These are phyloP conservation scores for Samsoniella hepiali DNA, from an alignment of 2,329 filamentous ascomycete genomes.

Conservation along the genomic window DNA sequence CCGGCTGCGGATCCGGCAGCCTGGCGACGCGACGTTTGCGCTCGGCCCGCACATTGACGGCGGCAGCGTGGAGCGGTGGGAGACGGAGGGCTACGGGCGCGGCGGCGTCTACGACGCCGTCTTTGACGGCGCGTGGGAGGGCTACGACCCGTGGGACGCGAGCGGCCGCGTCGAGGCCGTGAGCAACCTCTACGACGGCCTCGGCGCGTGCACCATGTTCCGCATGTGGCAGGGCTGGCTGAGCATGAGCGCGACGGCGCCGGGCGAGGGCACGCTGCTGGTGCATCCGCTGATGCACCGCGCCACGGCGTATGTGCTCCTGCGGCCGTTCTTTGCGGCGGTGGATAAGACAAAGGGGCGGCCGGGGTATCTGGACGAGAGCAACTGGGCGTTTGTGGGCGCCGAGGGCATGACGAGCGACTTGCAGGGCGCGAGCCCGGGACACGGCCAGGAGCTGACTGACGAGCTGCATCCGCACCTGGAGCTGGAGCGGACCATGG, in stretches of 20 bases:
- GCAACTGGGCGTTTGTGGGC: slow-evolving; percentile 59
- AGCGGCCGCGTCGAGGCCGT: slow-evolving; percentile 64
- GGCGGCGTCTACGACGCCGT: slow-evolving; percentile 70
- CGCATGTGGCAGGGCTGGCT: slow-evolving; percentile 91
- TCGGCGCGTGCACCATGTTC: slow-evolving; percentile 81
- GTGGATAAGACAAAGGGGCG: slow-evolving; percentile 19
- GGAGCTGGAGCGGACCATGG: slow-evolving; percentile 63
- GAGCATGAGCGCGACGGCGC: slow-evolving; percentile 68
- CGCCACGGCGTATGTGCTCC: slow-evolving; percentile 74
- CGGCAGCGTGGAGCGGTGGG: slow-evolving; percentile 73
- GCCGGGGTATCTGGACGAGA: slow-evolving; percentile 43
- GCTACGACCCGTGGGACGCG: slow-evolving; percentile 79
- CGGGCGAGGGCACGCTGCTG: slow-evolving; percentile 73
- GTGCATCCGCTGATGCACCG: slow-evolving; percentile 76
- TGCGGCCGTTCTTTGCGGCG: slow-evolving; percentile 77
- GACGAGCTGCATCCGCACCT: slow-evolving; percentile 70
- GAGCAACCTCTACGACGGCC: slow-evolving; percentile 74
- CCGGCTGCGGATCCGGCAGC: slow-evolving; percentile 66
- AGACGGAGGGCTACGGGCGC: slow-evolving; percentile 62
- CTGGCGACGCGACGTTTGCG: slow-evolving; percentile 67
- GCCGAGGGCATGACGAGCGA: slow-evolving; percentile 46
- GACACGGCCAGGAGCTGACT: slow-evolving; percentile 68
- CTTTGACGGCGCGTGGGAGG: slow-evolving; percentile 73
- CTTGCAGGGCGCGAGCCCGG: slow-evolving; percentile 69
- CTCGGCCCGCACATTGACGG: slow-evolving; percentile 72